Evolutionary conservation across 352 stramenopile genomes (phyloP), one percentile per base, ranked within the genome.

Genomic region (Globisporangium camurandrum): DNA sequence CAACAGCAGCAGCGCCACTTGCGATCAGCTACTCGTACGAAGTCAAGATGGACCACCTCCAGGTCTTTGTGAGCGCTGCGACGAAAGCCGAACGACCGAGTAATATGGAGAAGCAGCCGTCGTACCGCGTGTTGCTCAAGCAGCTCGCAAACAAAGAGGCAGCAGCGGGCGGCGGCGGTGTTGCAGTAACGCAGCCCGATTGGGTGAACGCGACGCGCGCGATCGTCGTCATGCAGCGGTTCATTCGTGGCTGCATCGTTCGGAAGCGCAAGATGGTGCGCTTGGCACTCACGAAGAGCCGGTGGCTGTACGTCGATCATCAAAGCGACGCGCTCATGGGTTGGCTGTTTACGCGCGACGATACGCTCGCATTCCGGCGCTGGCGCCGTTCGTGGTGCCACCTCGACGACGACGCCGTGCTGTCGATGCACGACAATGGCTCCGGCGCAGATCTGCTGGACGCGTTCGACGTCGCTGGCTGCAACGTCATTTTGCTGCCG

Each of bases 361-460:
- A 93, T 36, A 86, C 76, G 14, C 69, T 95, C 10, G 78, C 84
- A 22, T 95, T 95, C 54, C 75, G 74, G 51, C 68, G 84, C 23
- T 95, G 84, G 84, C 73, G 78, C 46, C 74, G 84, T 16, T 82
- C 69, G 9, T 95, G 80, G 80, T 93, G 84, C 46, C 78, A 88
- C 41, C 47, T 93, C 1, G 75, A 90, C 37, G 64, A 84, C 17
- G 61, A 86, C 24, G 75, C 80, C 1, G 61, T 78, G 7, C 75
- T 95, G 9, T 86, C 69, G 0, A 67, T 91, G 34, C 69, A 93
- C 47, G 79, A 63, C 5, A 86, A 91, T 38, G 82, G 79, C 0
- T 88, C 77, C 0, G 79, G 76, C 1, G 64, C 62, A 0, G 73
- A 87, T 47, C 44, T 86, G 3, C 61, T 90, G 2, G 79, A 90